Base-by-base conservation (phyloP, 495 filamentous ascomycete species). In the Penicillium psychrofluorescens region DNA sequence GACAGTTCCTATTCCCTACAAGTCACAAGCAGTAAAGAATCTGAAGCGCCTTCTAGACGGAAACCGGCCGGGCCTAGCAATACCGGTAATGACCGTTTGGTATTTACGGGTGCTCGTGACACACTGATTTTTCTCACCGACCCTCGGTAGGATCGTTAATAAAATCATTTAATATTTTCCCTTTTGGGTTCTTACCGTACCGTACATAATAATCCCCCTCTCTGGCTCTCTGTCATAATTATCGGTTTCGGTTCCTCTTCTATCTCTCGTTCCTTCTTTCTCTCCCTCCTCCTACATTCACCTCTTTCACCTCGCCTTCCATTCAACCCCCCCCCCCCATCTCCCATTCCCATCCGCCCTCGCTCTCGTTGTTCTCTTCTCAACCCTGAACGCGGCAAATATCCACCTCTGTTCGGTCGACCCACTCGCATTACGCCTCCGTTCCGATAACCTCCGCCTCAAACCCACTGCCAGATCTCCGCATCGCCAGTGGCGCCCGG, bases 221-320 rank as follows among this genome's bases (percentile, higher is more conserved):
- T 58, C 54, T 54, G 57, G 53, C 57, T 61, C 58, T 58, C 58
- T 61, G 58, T 61, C 54, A 55, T 58, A 58, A 47, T 48, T 46
- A 48, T 45, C 38, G 40, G 43, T 43, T 46, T 34, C 9, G 32
- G 35, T 30, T 45, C 48, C 44, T 35, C 39, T 32, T 46, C 54
- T 43, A 45, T 48, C 31, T 53, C 44, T 39, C 44, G 39, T 51
- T 36, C 41, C 50, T 43, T 16, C 41, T 35, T 41, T 15, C 39
- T 38, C 36, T 38, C 32, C 41, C 31, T 34, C 45, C 29, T 32
- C 15, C 37, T 7, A 29, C 31, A 34, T 30, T 33, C 34, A 40
- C 38, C 43, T 38, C 29, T 28, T 11, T 33, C 38, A 43, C 36
- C 35, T 39, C 46, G 41, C 43, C 44, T 31, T 36, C 27, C 38